Conservation (phyloP, 495 filamentous ascomycete species). For the Lasiosphaeriaceae sp. region DNA sequence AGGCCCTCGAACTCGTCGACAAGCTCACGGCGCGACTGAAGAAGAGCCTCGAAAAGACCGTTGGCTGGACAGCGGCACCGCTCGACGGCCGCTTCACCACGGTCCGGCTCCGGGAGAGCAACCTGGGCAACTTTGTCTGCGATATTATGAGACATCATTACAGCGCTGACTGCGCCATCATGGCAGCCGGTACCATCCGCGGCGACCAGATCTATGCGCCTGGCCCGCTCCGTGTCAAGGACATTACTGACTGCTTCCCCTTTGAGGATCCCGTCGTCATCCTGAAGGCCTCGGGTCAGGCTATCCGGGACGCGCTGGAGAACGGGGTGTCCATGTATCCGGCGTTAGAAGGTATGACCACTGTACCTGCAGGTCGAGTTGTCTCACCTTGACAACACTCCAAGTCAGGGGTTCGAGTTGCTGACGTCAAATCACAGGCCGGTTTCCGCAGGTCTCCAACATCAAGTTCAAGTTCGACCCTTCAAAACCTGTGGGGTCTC, state of each 20-base stretch:
- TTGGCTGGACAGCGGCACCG: slow-evolving; percentile 75
- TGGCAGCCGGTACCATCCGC: slow-evolving; percentile 84
- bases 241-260: slow-evolving; percentile 78
- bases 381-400: neutral
- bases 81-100: slow-evolving; percentile 85
- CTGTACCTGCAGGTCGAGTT: neutral
- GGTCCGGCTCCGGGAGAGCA: slow-evolving; percentile 70
- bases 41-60: slow-evolving; percentile 71
- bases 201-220: slow-evolving; percentile 86
- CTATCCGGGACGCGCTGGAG: slow-evolving; percentile 71
- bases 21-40: slow-evolving; percentile 66
- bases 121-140: slow-evolving; percentile 84
- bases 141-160: slow-evolving; percentile 87
- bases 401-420: too few species aligned
- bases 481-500: slow-evolving; percentile 49
- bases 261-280: slow-evolving; percentile 90
- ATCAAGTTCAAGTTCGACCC: slow-evolving; percentile 70
- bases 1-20: slow-evolving; percentile 55
- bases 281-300: slow-evolving; percentile 60
- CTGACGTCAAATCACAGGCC: slow-evolving; percentile 25
- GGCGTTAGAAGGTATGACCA: slow-evolving; percentile 64
- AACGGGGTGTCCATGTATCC: slow-evolving; percentile 77
- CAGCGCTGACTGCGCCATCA: slow-evolving; percentile 71
- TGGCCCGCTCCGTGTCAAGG: slow-evolving; percentile 69
- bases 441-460: slow-evolving; percentile 78